A percentile compares a stretch with the other conserved stretches of the same genome.
Evolutionary conservation across 331 rosid species (phyloP).

Genomic region (Malus hybrid): DNA sequence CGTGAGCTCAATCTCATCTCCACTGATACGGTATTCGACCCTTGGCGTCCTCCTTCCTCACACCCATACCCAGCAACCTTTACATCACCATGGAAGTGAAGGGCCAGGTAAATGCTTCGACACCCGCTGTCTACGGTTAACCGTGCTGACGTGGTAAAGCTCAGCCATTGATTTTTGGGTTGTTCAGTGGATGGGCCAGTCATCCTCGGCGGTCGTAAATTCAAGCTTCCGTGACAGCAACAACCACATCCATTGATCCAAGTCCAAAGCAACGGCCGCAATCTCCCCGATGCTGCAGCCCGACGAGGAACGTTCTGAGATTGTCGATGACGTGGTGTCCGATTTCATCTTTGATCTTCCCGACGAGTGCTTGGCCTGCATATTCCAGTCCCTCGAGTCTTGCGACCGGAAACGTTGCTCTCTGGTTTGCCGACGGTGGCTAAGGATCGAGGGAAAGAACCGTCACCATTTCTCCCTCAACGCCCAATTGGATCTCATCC

Average conservation of each 20-base stretch:
- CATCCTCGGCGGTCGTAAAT: conserved; percentile 59
- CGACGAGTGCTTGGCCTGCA: conserved; percentile 72
- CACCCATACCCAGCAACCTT: too few species aligned
- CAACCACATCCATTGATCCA: conserved; percentile 36
- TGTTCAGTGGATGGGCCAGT: conserved; percentile 81
- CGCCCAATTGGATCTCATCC: conserved; percentile 52
- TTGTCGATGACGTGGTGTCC: conserved; percentile 1
- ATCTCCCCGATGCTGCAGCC: conserved; percentile 41
- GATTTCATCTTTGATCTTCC: conserved; percentile 80
- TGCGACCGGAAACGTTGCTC: conserved; percentile 81
- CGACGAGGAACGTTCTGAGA: conserved; percentile 12
- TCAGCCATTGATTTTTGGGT: conserved; percentile 10
- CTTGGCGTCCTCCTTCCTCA: too few species aligned
- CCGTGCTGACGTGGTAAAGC: conserved; percentile 13
- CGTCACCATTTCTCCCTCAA: conserved; percentile 83
- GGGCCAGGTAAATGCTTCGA: too few species aligned
- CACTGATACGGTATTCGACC: conserved; percentile 54
- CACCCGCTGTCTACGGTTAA: conserved; percentile 2
- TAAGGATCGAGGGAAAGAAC: conserved; percentile 78
- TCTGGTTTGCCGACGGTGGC: conserved; percentile 88
- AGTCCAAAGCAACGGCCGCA: conserved; percentile 30
- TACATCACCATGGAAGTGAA: too few species aligned
- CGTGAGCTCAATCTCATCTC: conserved; percentile 94
- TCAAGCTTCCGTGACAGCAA: conserved; percentile 51
- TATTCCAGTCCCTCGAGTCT: conserved; percentile 69